Base-by-base conservation (phyloP, 352 stramenopile species). In the Phytopythium cucurbitacearum region DNA sequence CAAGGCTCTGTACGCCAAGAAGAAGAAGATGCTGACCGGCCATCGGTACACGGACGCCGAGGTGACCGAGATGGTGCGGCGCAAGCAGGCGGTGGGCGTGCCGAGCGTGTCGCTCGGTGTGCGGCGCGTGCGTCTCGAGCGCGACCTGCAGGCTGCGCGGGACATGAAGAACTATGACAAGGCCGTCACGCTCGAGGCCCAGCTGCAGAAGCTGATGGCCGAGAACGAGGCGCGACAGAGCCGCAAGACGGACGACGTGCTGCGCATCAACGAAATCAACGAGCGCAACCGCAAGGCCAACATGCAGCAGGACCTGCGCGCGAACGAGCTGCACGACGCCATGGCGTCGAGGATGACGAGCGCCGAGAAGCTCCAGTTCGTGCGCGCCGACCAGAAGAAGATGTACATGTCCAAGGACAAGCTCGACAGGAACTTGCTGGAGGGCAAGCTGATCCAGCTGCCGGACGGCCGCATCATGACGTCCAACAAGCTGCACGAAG, bases 111-210 rank as follows among this genome's bases (percentile, higher is more conserved):
- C 81, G 11, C 57, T 94, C 3, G 73, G 80, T 46, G 84, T 90
- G 33, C 81, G 91, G 59, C 77, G 77, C 36, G 81, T 94, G 28
- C 84, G 84, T 33, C 63, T 94, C 38, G 84, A 94, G 56, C 79
- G 84, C 35, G 84, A 91, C 56, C 53, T 94, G 10, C 68, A 73
- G 37, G 84, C 84, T 43, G 84, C 84, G 15, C 81, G 91, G 55
- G 77, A 87, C 44, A 90, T 90, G 75, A 89, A 91, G 59, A 91
- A 94, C 59, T 94, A 90, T 56, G 81, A 89, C 34, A 94, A 94
- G 48, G 81, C 84, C 5, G 49, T 94, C 15, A 67, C 82, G 40
- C 64, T 94, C 0, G 84, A 94, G 47, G 81, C 73, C 41, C 62
- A 70, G 13, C 57, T 91, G 39, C 76, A 89, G 32, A 74, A 77